Evolutionary conservation across 2,329 filamentous ascomycete species (phyloP).

Genomic region (Biscogniauxia marginata): DNA sequence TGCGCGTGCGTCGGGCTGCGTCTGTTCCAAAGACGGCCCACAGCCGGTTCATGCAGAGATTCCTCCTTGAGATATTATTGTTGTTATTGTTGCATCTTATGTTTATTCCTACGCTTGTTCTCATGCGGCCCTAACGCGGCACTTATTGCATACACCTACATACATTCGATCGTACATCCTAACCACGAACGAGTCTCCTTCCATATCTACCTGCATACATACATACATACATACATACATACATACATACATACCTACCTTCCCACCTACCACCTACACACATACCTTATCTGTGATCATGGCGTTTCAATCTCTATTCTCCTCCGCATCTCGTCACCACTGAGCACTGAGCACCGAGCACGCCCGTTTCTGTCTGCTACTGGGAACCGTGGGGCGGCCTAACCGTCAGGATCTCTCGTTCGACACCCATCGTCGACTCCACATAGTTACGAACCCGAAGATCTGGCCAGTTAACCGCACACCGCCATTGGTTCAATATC

Average conservation of each 20-base stretch:
- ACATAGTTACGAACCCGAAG: constrained; percentile 27
- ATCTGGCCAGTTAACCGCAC: constrained; percentile 26
- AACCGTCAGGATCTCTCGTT: constrained; percentile 3
- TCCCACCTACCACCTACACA: not conserved
- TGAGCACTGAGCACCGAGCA: constrained; percentile 3
- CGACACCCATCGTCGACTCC: constrained; percentile 25
- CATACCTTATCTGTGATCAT: not conserved
- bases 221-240: not conserved
- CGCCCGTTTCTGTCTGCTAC: constrained; percentile 1
- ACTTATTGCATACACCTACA: not conserved
- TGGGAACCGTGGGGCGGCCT: constrained; percentile 2
- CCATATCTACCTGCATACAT: not conserved
- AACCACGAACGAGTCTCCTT: not conserved
- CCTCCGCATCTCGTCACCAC: constrained; percentile 9
- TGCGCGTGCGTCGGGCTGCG: constrained; percentile 5
- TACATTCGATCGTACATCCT: not conserved
- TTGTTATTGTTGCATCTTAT: not conserved
- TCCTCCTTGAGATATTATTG: constrained; percentile 13
- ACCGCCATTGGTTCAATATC: constrained; percentile 26
- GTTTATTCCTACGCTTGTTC: not conserved
- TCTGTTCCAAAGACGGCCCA: constrained; percentile 7
- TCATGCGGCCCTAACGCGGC: not conserved
- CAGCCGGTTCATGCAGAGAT: constrained; percentile 6
- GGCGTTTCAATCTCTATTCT: not conserved
- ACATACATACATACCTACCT: not conserved